Base-by-base conservation (phyloP, 2,329 filamentous ascomycete genomes). In the Pseudopyricularia javanii region DNA sequence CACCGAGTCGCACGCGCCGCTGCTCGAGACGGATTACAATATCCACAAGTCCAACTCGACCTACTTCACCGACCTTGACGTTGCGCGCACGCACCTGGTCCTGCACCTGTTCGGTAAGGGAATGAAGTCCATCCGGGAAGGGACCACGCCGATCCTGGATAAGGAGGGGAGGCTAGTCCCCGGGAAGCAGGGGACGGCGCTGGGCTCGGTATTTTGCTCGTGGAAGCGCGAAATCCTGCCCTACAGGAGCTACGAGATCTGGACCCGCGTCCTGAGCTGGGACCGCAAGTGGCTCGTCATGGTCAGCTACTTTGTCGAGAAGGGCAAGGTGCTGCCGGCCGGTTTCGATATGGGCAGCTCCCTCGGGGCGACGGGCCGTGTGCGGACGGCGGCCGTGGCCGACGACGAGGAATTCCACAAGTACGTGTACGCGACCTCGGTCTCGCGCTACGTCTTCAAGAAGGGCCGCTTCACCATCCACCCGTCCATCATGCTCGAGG, bases 51-150 rank as follows among this genome's bases (percentile, higher is more conserved):
- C 60, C 62, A 69, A 69, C 62, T 64, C 79, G 60, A 95, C 90
- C 30, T 95, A 94, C 72, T 95, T 95, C 64, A 74, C 82, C 58
- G 89, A 95, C 67, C 81, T 94, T 58, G 90, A 95, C 68, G 79
- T 91, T 55, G 82, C 85, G 37, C 86, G 93, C 54, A 86, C 86
- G 1, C 87, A 94, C 58, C 79, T 93, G 8, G 81, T 94, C 52
- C 85, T 82, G 49, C 80, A 83, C 58, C 70, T 91, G 2, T 71
- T 85, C 52, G 77, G 75, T 20, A 74, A 77, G 0, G 82, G 81
- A 1, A 73, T 85, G 62, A 69, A 65, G 17, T 65, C 80, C 15
- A 69, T 73, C 48, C 62, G 71, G 55, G 82, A 83, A 58, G 66
- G 66, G 2, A 60, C 67, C 22, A 68, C 68, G 56, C 65, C 82